Percentiles rank a stretch among this genome's conserved stretches.
These are phyloP conservation scores for Theileria sp. DNA, from an alignment of 169 alveolate species.

Conservation along the genomic window DNA sequence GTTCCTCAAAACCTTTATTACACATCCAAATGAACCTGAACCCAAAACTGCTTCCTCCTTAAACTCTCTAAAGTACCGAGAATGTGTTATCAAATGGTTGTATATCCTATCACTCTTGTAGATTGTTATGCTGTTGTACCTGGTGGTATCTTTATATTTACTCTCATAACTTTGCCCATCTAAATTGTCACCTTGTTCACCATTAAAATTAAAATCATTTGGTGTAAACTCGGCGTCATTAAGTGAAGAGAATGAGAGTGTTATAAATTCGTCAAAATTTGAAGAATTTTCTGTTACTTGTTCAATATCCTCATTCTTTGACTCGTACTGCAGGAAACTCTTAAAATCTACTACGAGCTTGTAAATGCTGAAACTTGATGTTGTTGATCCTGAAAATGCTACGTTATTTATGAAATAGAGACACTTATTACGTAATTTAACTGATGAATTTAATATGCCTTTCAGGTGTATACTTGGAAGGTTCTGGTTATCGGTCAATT, in stretches of 20 bases:
- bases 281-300: constrained; percentile 1
- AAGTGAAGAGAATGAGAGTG: not conserved
- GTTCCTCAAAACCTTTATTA: constrained; percentile 75
- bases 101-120: constrained; percentile 8
- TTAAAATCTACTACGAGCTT: constrained; percentile 24
- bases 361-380: constrained; percentile 3
- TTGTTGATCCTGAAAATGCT: not conserved
- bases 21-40: constrained; percentile 83
- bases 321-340: constrained; percentile 27
- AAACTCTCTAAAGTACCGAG: constrained; percentile 77
- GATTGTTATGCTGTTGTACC: constrained; percentile 12
- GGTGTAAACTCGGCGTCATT: not conserved
- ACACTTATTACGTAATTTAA: constrained; percentile 3
- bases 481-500: constrained; percentile 24
- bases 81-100: constrained; percentile 34
- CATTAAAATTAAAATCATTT: not conserved
- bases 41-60: constrained; percentile 76
- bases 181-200: not conserved
- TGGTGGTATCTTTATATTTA: not conserved
- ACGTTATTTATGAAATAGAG: constrained; percentile 2
- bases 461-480: constrained; percentile 15
- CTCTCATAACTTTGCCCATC: not conserved
- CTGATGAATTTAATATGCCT: constrained; percentile 27
- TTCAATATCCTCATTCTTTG: constrained; percentile 2
- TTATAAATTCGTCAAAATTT: not conserved